A percentile compares a stretch with the other conserved stretches of the same genome.
Evolutionary conservation across 2,329 filamentous ascomycete genomes (phyloP).

Genomic region (Pezicula radicicola): DNA sequence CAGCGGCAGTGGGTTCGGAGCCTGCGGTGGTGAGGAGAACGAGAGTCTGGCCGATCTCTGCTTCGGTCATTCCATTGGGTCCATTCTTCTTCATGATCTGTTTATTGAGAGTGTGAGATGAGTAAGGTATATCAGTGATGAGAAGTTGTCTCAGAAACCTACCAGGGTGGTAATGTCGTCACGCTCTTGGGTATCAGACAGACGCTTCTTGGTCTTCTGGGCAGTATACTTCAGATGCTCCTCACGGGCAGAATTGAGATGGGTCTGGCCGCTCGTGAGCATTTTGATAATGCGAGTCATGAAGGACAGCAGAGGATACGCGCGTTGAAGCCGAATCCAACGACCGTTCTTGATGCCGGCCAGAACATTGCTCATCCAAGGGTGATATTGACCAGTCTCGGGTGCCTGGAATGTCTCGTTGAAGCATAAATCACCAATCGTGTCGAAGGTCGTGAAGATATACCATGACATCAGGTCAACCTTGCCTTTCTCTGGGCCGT

Average conservation of each 20-base stretch:
- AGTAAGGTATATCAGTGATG: too few relatives aligned
- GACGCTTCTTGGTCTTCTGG: not conserved
- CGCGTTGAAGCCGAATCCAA: not conserved
- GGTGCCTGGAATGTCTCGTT: conserved; percentile 34
- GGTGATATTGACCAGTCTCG: conserved; percentile 1
- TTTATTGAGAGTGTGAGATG: too few relatives aligned
- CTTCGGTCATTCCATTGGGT: not conserved
- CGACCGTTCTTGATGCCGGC: not conserved
- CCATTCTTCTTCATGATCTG: not conserved
- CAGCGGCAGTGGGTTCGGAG: conserved; percentile 2
- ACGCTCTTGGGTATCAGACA: not conserved
- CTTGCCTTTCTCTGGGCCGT: conserved; percentile 1
- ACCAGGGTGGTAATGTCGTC: not conserved
- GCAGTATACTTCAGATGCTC: not conserved
- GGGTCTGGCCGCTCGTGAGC: not conserved
- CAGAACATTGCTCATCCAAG: not conserved
- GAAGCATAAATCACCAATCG: conserved; percentile 38
- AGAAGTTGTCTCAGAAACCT: not conserved
- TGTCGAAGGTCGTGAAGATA: conserved; percentile 31
- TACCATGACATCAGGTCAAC: conserved; percentile 29
- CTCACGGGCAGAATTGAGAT: not conserved
- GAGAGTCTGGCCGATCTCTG: not conserved
- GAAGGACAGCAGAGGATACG: not conserved
- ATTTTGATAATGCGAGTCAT: not conserved
- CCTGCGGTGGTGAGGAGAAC: not conserved